Evolutionary conservation across 495 filamentous ascomycete genomes (phyloP), one percentile per base, ranked within the genome.

Genomic region (Penicillium longicatenatum): DNA sequence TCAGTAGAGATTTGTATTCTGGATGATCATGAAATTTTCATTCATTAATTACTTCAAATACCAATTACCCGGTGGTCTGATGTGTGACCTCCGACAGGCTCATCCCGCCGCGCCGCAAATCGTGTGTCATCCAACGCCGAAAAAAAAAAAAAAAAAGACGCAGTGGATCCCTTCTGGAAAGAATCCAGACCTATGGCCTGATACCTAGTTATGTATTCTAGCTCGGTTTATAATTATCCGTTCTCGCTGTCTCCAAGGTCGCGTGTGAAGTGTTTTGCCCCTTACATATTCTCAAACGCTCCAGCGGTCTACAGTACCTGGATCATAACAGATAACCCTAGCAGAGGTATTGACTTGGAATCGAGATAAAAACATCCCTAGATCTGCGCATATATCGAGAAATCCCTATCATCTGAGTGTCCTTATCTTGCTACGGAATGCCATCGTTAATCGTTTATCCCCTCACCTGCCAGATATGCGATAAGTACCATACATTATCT

Each of bases 111-210:
- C 55, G 10, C 30, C 19, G 31, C 16, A 54, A 55, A 35, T 29
- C 33, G 58, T 68, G 66, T 69, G 66, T 69, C 66, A 69, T 69
- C 54, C 64, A 69, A 64, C 54, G 60, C 65, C 65, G 65, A 65
- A 35, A 24, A 8, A 21, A 30, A 21, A 55, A 64, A 67, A 66
- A 68, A 67, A 67, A 68, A 68, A 66, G 60, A 58, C 66, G 66
- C 63, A 68, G 63, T 66, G 63, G 66, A 60, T 53, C 58, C 58
- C 46, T n/a, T 52, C 35, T 14, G n/a, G n/a, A 19, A 19, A 24
- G 16, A 35, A 35, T 10, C 31, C 31, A 35, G 29, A 10, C 19
- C 44, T n/a, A 48, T 48, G 21, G 37, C 24, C 52, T 54, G 52
- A 45, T 54, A 24, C 26, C 2, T 39, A 39, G 4, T 6, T 39